Evolutionary conservation across 2,329 filamentous ascomycete species (phyloP).

Genomic region (Claviceps sp.): DNA sequence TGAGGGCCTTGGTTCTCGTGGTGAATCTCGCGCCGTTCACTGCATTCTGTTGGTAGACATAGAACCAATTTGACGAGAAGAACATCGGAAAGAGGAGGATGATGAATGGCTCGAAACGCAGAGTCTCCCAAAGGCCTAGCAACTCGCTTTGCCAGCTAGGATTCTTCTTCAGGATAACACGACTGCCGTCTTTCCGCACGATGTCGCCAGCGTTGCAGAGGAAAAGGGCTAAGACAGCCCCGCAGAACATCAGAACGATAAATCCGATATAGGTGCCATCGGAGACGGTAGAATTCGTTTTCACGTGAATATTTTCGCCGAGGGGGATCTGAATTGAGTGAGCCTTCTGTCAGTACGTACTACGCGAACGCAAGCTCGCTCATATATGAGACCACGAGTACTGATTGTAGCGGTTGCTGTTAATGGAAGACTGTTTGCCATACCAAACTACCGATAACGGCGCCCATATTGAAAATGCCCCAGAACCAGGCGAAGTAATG

Average conservation of each 20-base stretch:
- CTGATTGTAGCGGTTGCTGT: too few relatives aligned
- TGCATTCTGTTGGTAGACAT: slow-evolving; percentile 45
- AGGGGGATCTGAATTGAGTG: slow-evolving; percentile 38
- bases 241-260: slow-evolving; percentile 65
- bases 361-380: neutral
- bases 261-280: slow-evolving; percentile 84
- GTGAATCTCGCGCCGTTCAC: slow-evolving; percentile 43
- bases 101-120: slow-evolving; percentile 58
- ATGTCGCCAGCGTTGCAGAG: slow-evolving; percentile 61
- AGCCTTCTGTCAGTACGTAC: neutral
- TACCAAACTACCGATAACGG: slow-evolving; percentile 64
- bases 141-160: slow-evolving; percentile 76
- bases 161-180: slow-evolving; percentile 80
- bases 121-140: slow-evolving; percentile 58
- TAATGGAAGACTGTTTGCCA: slow-evolving; percentile 8
- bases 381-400: neutral
- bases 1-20: slow-evolving; percentile 40
- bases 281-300: slow-evolving; percentile 33
- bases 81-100: slow-evolving; percentile 44
- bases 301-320: slow-evolving; percentile 52
- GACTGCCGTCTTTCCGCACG: slow-evolving; percentile 62
- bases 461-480: slow-evolving; percentile 89
- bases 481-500: slow-evolving; percentile 85
- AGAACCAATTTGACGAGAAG: slow-evolving; percentile 42
- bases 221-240: slow-evolving; percentile 54